Conservation (phyloP, 1,139 yeast species). For the Barnettozyma hawaiiensis region DNA sequence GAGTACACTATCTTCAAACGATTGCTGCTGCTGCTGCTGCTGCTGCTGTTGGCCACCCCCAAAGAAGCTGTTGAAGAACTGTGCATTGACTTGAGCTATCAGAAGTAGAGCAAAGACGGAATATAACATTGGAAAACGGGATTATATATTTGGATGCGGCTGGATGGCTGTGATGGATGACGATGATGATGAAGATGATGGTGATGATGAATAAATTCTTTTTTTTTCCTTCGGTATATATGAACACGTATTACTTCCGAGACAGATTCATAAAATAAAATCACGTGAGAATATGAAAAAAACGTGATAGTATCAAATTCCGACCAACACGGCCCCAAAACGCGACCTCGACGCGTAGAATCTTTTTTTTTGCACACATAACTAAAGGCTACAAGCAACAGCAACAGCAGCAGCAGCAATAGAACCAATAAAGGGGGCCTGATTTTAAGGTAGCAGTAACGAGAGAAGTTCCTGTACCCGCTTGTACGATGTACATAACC, state of each 20-base stretch:
- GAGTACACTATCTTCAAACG: conserved; percentile 35
- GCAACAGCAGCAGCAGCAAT: too few relatives aligned
- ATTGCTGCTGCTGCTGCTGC: conserved; percentile 34
- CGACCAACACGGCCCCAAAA: conserved; percentile 2
- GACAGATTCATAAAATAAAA: too few relatives aligned
- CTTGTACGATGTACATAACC: conserved; percentile 59
- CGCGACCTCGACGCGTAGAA: background rate
- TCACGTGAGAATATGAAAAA: too few relatives aligned
- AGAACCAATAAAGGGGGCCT: background rate
- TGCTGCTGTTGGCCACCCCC: conserved; percentile 33
- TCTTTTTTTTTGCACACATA: too few relatives aligned
- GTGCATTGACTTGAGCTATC: conserved; percentile 15
- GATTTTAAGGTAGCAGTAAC: background rate
- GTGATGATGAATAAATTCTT: background rate
- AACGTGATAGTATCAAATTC: background rate
- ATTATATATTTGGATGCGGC: background rate
- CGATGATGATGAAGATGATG: background rate
- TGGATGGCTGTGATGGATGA: background rate
- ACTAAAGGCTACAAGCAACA: too few relatives aligned
- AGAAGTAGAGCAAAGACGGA: conserved; percentile 1
- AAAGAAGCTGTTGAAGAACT: conserved; percentile 26
- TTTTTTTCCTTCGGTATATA: too few relatives aligned
- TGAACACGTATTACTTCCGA: conserved; percentile 1
- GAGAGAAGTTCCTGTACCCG: background rate
- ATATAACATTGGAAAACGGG: background rate